These are phyloP conservation scores for Penicillium manginii DNA, from an alignment of 495 filamentous ascomycete genomes.

Conservation along the genomic window DNA sequence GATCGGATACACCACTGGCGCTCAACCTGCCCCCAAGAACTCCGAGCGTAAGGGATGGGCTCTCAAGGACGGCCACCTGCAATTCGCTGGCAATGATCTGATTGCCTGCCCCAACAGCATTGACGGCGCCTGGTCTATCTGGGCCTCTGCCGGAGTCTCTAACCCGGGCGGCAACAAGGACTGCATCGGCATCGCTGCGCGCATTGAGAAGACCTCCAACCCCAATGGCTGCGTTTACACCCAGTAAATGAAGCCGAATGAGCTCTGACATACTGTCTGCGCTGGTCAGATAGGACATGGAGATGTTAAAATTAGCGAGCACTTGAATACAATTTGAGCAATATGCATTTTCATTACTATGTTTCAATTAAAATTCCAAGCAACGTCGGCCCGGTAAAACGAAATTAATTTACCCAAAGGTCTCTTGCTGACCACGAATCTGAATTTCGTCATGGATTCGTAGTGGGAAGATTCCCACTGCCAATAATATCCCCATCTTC, in stretches of 20 bases:
- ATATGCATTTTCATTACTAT: background rate
- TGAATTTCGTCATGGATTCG: slow-evolving; percentile 9
- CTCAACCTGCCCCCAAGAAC: slow-evolving; percentile 38
- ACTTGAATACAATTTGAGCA: background rate
- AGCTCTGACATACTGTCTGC: background rate
- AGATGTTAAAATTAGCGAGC: background rate
- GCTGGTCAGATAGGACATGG: background rate
- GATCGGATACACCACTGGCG: slow-evolving; percentile 53
- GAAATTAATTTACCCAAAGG: no score
- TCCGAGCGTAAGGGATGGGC: slow-evolving; percentile 49
- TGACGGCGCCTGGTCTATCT: slow-evolving; percentile 52
- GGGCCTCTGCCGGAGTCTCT: slow-evolving; percentile 42
- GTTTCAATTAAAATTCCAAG: no score
- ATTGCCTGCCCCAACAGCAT: slow-evolving; percentile 55
- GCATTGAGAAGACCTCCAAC: slow-evolving; percentile 31
- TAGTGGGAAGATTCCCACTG: slow-evolving; percentile 13
- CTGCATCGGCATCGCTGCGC: slow-evolving; percentile 48
- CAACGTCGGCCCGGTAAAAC: no score
- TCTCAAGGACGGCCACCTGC: slow-evolving; percentile 45
- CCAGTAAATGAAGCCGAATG: slow-evolving; percentile 39
- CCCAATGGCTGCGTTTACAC: slow-evolving; percentile 62
- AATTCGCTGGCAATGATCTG: slow-evolving; percentile 45
- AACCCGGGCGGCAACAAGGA: slow-evolving; percentile 49
- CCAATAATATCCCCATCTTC: slow-evolving; percentile 28
- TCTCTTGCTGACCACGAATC: background rate